phyloP scores from a whole-genome alignment of 2,329 filamentous ascomycete species.

The Alternaria postmessia region DNA sequence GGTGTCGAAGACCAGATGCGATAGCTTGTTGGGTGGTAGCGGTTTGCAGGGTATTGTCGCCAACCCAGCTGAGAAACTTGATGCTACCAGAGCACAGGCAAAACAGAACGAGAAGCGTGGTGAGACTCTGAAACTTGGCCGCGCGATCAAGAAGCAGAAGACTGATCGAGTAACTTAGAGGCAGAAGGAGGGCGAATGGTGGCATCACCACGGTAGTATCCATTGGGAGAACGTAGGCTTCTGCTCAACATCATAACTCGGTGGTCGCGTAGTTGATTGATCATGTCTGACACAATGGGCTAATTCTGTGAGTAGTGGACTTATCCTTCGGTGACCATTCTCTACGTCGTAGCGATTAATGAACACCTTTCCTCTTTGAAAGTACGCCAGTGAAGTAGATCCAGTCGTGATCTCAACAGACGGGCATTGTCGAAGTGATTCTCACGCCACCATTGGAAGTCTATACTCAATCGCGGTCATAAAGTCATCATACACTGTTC shows the following conservation, averaged over 20 bases:
- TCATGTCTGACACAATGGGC: neutral
- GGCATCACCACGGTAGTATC: neutral
- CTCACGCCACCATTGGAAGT: neutral
- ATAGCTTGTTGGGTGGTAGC: slow-evolving; percentile 3
- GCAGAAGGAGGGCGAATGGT: neutral
- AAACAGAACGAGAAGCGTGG: slow-evolving; percentile 3
- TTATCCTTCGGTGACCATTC: neutral
- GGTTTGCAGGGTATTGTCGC: slow-evolving; percentile 9
- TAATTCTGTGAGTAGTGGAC: neutral
- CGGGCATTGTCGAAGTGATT: neutral
- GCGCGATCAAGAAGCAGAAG: neutral
- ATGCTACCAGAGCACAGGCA: neutral
- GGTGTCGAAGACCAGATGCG: slow-evolving; percentile 9
- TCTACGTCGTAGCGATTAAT: neutral
- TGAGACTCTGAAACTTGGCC: neutral
- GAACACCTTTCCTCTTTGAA: neutral
- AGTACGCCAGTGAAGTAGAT: neutral
- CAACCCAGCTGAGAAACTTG: neutral
- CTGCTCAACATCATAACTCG: neutral
- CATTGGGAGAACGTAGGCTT: neutral
- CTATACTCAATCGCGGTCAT: neutral
- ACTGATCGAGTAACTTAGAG: neutral
- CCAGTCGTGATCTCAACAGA: neutral
- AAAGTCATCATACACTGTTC: neutral
- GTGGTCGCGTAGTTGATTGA: neutral